A percentile compares a stretch with the other conserved stretches of the same genome.
phyloP scores from a whole-genome alignment of 345 rosid species.

The Triadica sebifera region DNA sequence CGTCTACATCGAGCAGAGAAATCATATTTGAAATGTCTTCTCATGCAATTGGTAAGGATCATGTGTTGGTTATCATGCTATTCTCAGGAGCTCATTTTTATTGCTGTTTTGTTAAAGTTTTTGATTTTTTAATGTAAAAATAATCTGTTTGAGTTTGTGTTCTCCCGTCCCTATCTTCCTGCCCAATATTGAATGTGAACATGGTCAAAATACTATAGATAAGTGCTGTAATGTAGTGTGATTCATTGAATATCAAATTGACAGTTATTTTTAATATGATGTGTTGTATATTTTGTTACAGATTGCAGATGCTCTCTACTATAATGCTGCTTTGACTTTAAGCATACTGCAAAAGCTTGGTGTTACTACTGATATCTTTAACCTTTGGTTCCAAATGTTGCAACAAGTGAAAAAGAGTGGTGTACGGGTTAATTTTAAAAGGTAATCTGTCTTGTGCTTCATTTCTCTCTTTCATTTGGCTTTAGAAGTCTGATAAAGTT shows the following conservation, averaged over 20 bases:
- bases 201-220: background rate
- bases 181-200: background rate
- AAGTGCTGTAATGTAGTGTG: background rate
- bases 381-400: slow-evolving; percentile 95
- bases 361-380: slow-evolving; percentile 69
- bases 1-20: slow-evolving; percentile 75
- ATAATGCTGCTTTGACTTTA: slow-evolving; percentile 76
- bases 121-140: background rate
- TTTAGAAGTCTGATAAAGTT: background rate
- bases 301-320: slow-evolving; percentile 95
- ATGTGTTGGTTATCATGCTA: background rate
- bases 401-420: slow-evolving; percentile 92
- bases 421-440: slow-evolving; percentile 66
- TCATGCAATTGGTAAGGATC: slow-evolving; percentile 85
- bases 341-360: slow-evolving; percentile 76
- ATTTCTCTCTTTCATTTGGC: slow-evolving; percentile 2
- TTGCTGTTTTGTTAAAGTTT: background rate
- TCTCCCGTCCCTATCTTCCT: background rate
- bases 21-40: slow-evolving; percentile 85
- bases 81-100: background rate
- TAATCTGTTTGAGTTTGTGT: background rate
- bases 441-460: slow-evolving; percentile 38
- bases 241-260: background rate
- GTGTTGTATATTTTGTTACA: slow-evolving; percentile 29
- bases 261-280: background rate